phyloP scores from a whole-genome alignment of 1,284 basidiomycete species.

The Lentinus polychrous region DNA sequence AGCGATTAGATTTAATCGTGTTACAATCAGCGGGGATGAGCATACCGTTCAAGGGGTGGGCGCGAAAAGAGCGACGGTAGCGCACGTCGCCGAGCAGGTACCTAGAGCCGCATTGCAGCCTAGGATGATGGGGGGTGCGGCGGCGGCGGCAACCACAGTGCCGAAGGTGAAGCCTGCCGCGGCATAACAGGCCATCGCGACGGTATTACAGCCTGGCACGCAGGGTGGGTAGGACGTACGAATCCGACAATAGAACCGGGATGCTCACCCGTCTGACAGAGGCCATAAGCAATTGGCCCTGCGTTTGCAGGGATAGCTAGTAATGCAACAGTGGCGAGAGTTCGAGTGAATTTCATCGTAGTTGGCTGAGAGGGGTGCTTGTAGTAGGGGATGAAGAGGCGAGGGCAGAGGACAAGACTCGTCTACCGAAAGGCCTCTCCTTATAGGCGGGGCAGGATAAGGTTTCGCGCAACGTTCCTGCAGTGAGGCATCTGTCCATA shows the following conservation, averaged over 20 bases:
- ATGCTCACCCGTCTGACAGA: constrained; percentile 42
- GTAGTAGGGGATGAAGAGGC: no score
- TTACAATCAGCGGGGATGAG: no score
- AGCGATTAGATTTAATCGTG: no score
- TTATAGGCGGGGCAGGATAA: no score
- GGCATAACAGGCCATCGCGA: constrained; percentile 47
- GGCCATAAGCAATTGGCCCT: constrained; percentile 36
- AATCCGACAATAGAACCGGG: neutral
- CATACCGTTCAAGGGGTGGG: constrained; percentile 18
- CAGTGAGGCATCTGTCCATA: no score
- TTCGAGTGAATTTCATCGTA: constrained; percentile 13
- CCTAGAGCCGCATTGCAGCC: constrained; percentile 48
- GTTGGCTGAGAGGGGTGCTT: no score
- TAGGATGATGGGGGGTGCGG: constrained; percentile 36
- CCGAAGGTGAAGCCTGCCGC: constrained; percentile 48
- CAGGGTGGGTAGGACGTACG: neutral
- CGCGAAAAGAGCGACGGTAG: constrained; percentile 18
- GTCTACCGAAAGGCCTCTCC: no score
- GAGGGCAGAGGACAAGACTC: no score
- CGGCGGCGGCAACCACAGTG: constrained; percentile 34
- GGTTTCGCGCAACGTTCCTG: no score
- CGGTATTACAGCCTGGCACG: constrained; percentile 41
- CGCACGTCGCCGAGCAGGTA: constrained; percentile 25
- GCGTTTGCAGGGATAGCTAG: constrained; percentile 15
- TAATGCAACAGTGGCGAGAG: constrained; percentile 12